Percentiles rank a stretch among this genome's conserved stretches.
These are phyloP conservation scores for Yamadazyma triangularis DNA, from an alignment of 1,139 yeast species.

Conservation along the genomic window DNA sequence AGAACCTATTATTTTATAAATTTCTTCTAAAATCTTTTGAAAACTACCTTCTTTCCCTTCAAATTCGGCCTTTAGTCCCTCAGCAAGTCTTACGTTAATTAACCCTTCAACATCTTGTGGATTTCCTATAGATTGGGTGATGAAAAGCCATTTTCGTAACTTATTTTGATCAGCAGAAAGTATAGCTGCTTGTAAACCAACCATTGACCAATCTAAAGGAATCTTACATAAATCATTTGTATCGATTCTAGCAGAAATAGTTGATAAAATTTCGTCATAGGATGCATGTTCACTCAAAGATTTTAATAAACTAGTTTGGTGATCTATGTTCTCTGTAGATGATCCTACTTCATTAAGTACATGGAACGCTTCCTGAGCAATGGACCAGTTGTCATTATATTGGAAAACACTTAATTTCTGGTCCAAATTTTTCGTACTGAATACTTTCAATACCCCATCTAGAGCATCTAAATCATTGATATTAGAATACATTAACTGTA, in stretches of 20 bases:
- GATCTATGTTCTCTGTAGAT: constrained; percentile 23
- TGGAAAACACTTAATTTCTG: constrained; percentile 70
- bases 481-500: constrained; percentile 79
- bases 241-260: constrained; percentile 26
- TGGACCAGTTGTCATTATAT: constrained; percentile 80
- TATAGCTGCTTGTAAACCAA: constrained; percentile 75
- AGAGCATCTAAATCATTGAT: constrained; percentile 88
- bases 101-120: constrained; percentile 50
- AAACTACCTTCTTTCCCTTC: constrained; percentile 13
- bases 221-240: constrained; percentile 19
- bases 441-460: constrained; percentile 76
- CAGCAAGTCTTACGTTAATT: constrained; percentile 65
- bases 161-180: constrained; percentile 52
- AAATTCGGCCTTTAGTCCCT: constrained; percentile 46
- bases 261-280: constrained; percentile 37
- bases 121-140: constrained; percentile 30
- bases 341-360: constrained; percentile 49
- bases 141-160: constrained; percentile 53
- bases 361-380: constrained; percentile 83
- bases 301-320: constrained; percentile 32
- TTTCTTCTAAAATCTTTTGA: constrained; percentile 34
- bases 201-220: constrained; percentile 53
- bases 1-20: constrained; percentile 55
- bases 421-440: constrained; percentile 53
- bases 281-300: constrained; percentile 40